Base-by-base conservation (phyloP, 1,284 basidiomycete species). In the Meripilus lineatus region DNA sequence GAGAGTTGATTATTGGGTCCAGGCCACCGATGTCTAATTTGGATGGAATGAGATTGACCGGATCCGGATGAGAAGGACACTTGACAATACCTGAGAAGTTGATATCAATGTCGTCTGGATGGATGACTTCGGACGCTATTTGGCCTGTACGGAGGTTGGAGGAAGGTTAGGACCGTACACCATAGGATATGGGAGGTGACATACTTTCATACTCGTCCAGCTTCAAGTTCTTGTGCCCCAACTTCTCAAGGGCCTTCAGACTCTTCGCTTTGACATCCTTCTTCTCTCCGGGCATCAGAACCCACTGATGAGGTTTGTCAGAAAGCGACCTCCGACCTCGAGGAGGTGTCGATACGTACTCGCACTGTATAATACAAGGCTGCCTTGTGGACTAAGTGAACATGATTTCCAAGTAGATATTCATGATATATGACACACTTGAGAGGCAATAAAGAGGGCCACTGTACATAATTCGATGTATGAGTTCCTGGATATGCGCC, bases 1-100 rank as follows among this genome's bases (percentile, higher is more conserved):
- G 77, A 25, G 87, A 91, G 18, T 84, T 77, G 50, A 99, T 88
- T 57, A 98, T 97, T 28, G 84, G 72, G 41, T 99, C 96, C 21
- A 99, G 77, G 5, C 96, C 96, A n/a, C 95, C 96, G 47, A 99
- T 87, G 56, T 93, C 89, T 89, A 52, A 8, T 43, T 36, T 21
- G 11, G 8, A 20, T 26, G 44, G 46, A 32, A 38, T 25, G 30
- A 30, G 21, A 10, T 30, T 30, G n/a, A 25, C 13, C 46, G 24
- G 33, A 15, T 2, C 10, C 35, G 13, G 11, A 22, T 26, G 42
- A 23, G 10, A 3, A 28, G 30, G 17, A 24, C 44, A 14, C n/a
- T 4, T 32, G 8, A 20, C 20, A 25, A 35, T 44, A 85, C 88
- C 89, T 23, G 73, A 63, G 62, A 93, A 93, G 17, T 67, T 69